These are phyloP conservation scores for Plasmopara muralis DNA, from an alignment of 352 stramenopile genomes.

Conservation along the genomic window DNA sequence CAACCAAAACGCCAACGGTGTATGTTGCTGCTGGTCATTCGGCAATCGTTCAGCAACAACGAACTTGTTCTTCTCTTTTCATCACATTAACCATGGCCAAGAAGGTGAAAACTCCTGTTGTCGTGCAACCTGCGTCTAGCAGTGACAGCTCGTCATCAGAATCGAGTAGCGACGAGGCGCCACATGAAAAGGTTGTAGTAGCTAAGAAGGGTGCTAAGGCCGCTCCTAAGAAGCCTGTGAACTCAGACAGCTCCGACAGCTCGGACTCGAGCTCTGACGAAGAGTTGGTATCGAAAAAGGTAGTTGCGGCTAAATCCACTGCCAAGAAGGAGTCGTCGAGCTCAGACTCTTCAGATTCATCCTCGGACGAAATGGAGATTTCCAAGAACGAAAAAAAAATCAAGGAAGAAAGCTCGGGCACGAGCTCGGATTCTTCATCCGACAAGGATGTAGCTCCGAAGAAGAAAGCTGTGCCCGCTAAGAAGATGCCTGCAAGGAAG, in stretches of 20 bases:
- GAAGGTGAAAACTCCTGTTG: constrained; percentile 38
- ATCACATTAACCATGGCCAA: constrained; percentile 34
- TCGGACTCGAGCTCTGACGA: constrained; percentile 42
- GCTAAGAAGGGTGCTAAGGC: constrained; percentile 55
- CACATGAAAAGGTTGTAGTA: constrained; percentile 39
- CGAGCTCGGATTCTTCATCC: constrained; percentile 27
- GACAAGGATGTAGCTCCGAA: constrained; percentile 34
- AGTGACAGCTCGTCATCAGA: constrained; percentile 41
- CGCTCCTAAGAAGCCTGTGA: constrained; percentile 33
- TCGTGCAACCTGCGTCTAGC: constrained; percentile 36
- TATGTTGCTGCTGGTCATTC: constrained; percentile 20
- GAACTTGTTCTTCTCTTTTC: constrained; percentile 1
- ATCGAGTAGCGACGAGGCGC: constrained; percentile 50
- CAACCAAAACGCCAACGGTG: constrained; percentile 17
- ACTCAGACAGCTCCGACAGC: constrained; percentile 30
- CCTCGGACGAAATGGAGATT: constrained; percentile 35
- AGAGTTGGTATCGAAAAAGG: constrained; percentile 31
- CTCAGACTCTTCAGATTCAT: constrained; percentile 38
- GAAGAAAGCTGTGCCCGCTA: constrained; percentile 28
- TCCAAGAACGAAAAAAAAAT: constrained; percentile 16
- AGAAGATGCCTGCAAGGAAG: constrained; percentile 23
- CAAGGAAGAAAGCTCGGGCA: constrained; percentile 31
- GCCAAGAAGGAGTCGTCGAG: constrained; percentile 49
- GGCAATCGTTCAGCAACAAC: constrained; percentile 23
- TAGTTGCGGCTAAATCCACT: constrained; percentile 30